Evolutionary conservation across 345 rosid species (phyloP).

Genomic region (Dimocarpus longan): DNA sequence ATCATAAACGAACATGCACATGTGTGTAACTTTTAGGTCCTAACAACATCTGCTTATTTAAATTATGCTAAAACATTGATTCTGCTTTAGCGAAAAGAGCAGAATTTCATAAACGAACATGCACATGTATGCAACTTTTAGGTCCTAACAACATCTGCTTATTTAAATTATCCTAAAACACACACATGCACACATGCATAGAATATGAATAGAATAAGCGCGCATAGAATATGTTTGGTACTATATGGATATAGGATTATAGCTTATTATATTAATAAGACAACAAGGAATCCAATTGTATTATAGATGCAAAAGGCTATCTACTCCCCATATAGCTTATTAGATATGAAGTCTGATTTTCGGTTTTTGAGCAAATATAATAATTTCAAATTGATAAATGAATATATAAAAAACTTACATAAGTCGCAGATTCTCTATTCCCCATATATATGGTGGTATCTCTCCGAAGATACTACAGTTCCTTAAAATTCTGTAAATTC

Average conservation of each 20-base stretch:
- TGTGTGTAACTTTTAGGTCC: neutral
- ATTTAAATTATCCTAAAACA: no score
- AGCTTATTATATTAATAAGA: neutral
- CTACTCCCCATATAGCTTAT: neutral
- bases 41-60: constrained; percentile 6
- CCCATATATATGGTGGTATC: constrained; percentile 44
- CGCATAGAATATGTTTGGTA: no score
- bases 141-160: no score
- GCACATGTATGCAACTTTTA: no score
- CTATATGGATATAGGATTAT: neutral
- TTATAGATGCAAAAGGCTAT: neutral
- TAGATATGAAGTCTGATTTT: neutral
- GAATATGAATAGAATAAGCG: no score
- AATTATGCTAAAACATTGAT: neutral
- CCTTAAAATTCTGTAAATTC: constrained; percentile 43
- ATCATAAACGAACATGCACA: neutral
- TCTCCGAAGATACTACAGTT: constrained; percentile 45
- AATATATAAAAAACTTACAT: constrained; percentile 32
- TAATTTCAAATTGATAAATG: neutral
- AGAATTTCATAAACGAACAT: no score
- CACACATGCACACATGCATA: neutral
- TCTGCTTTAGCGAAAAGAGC: neutral
- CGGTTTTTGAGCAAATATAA: neutral
- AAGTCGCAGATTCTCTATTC: constrained; percentile 30
- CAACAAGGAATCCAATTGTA: neutral